Base-by-base conservation (phyloP, 805 yeast genomes). In the Yamadazyma phyllophila region DNA sequence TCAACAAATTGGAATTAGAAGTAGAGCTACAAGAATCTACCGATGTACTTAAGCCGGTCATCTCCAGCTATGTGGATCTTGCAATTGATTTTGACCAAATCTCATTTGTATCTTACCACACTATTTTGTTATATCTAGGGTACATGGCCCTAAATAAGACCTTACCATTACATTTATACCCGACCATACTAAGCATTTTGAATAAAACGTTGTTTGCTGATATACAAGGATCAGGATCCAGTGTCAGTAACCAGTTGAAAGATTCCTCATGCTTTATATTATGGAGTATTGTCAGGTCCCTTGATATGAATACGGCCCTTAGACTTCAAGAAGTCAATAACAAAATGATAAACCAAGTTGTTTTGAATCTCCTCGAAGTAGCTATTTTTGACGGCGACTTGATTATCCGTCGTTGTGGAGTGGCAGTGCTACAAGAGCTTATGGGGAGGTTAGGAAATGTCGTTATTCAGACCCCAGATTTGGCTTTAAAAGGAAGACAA, bases 401-500 rank as follows among this genome's bases (percentile, higher is more conserved):
- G 14, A 74, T 82, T 47, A 78, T 90, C 5, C 71, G 97, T 45
- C 71, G 95, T 46, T 91, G 97, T 13, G 83, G 91, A 1, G 72
- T 88, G 4, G 96, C 97, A 0, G 92, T 94, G 0, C 56, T 91
- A 6, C 97, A 91, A 58, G 98, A 91, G 56, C 71, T 85, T 12
- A 60, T 88, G 2, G 98, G 98, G 0, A 67, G 97, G 31, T 83
- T 81, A 58, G 87, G 87, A 1, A 65, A 64, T 10, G 27, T 46
- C 26, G 46, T 73, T 24, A 65, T 81, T 55, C 51, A 47, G 2
- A 41, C 52, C 4, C 15, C 41, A 15, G 54, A 54, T 11, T 52
- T 29, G 1, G 48, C 37, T 3, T 35, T 37, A 1, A 42, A 64
- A 12, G 69, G 76, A 8, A 54, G 58, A 7, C 66, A 68, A 47